Percentiles rank a stretch among this genome's conserved stretches.
Evolutionary conservation across 75 land plant species (phyloP).

Genomic region (Selaginella tamariscina): DNA sequence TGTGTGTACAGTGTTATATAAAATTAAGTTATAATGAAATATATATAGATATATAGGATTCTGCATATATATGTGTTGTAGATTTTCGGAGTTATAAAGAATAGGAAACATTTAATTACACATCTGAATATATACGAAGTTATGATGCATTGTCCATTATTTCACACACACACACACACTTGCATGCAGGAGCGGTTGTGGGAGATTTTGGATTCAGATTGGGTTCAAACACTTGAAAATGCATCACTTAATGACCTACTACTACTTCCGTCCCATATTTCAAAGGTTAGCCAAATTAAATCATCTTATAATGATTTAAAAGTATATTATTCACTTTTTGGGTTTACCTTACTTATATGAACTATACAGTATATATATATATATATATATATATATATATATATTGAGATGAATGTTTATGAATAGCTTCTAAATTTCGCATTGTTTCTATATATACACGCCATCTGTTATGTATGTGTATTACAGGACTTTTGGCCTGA

Average conservation of each 20-base stretch:
- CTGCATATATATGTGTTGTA: neutral
- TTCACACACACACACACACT: neutral
- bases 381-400: neutral
- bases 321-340: neutral
- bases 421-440: neutral
- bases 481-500: constrained; percentile 45
- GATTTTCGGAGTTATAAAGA: neutral
- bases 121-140: neutral
- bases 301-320: neutral
- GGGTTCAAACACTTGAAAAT: constrained; percentile 47
- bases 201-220: constrained; percentile 55
- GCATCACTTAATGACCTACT: constrained; percentile 49
- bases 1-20: neutral
- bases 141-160: neutral
- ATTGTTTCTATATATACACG: neutral
- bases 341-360: neutral
- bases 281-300: constrained; percentile 23
- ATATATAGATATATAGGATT: too few species aligned
- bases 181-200: constrained; percentile 53
- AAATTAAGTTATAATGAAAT: too few species aligned
- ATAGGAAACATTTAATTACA: neutral
- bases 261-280: constrained; percentile 52
- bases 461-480: neutral
- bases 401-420: neutral
- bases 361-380: neutral